Conservation (phyloP, 1,139 yeast genomes). For the Yamadazyma triangularis region DNA sequence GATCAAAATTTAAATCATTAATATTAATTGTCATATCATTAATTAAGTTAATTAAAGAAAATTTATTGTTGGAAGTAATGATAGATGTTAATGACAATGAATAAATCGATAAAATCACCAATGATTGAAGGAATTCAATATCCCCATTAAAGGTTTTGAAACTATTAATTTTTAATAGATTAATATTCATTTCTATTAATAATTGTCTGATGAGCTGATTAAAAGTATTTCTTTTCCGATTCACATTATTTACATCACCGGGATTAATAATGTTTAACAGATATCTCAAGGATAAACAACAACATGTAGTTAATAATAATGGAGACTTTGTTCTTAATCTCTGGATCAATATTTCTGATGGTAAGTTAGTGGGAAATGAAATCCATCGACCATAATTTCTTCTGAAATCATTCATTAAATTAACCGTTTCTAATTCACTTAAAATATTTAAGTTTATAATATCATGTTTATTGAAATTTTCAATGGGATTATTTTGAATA, state of each 20-base stretch:
- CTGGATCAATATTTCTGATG: constrained; percentile 49
- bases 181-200: constrained; percentile 39
- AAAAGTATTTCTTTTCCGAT: constrained; percentile 18
- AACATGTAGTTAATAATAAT: constrained; percentile 60
- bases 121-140: constrained; percentile 62
- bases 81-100: constrained; percentile 55
- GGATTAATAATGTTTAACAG: constrained; percentile 23
- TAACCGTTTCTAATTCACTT: constrained; percentile 44
- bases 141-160: constrained; percentile 21
- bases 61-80: constrained; percentile 17
- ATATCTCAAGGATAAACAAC: constrained; percentile 56
- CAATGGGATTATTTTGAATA: constrained; percentile 2
- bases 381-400: constrained; percentile 77
- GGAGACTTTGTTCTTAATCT: constrained; percentile 53
- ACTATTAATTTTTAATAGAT: constrained; percentile 24
- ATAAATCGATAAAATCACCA: constrained; percentile 59
- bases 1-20: constrained; percentile 36
- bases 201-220: constrained; percentile 25
- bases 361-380: constrained; percentile 55
- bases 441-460: constrained; percentile 44
- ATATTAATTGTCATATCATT: constrained; percentile 17
- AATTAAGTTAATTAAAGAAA: constrained; percentile 9
- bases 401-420: constrained; percentile 54
- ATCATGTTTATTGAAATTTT: not conserved
- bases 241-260: constrained; percentile 17